A percentile compares a stretch with the other conserved stretches of the same genome.
Evolutionary conservation across 306 rosid species (phyloP).

Genomic region (Corylus heterophylla): DNA sequence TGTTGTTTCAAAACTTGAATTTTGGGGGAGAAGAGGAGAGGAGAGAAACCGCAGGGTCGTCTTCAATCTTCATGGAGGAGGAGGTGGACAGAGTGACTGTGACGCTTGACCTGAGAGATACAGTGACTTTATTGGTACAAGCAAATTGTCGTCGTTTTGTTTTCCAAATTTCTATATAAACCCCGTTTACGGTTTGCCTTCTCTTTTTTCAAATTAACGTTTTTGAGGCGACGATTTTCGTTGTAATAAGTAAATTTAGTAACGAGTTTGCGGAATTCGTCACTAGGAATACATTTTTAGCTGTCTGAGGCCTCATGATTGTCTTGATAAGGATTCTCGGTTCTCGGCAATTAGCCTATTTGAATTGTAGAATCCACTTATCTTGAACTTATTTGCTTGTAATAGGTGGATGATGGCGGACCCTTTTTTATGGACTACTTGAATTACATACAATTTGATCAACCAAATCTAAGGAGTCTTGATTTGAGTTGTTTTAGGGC

Average conservation of each 20-base stretch:
- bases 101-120: conserved; percentile 38
- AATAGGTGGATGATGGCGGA: too few species aligned
- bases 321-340: too few species aligned
- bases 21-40: conserved; percentile 14
- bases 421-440: too few species aligned
- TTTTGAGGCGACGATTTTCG: not conserved
- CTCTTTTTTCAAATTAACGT: not conserved
- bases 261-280: too few species aligned
- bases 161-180: not conserved
- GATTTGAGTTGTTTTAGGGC: too few species aligned
- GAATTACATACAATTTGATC: too few species aligned
- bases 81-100: conserved; percentile 41
- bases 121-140: conserved; percentile 24
- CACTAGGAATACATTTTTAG: too few species aligned
- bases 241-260: not conserved
- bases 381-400: too few species aligned
- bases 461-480: too few species aligned
- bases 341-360: too few species aligned
- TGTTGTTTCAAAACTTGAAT: conserved; percentile 1
- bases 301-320: too few species aligned
- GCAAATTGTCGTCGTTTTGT: not conserved
- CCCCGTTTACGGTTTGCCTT: not conserved
- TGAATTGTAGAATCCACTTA: too few species aligned
- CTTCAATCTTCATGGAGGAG: conserved; percentile 18
- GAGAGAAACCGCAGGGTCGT: conserved; percentile 31